Conservation (phyloP, 2,329 filamentous ascomycete genomes). For the Colletotrichum chrysophilum region DNA sequence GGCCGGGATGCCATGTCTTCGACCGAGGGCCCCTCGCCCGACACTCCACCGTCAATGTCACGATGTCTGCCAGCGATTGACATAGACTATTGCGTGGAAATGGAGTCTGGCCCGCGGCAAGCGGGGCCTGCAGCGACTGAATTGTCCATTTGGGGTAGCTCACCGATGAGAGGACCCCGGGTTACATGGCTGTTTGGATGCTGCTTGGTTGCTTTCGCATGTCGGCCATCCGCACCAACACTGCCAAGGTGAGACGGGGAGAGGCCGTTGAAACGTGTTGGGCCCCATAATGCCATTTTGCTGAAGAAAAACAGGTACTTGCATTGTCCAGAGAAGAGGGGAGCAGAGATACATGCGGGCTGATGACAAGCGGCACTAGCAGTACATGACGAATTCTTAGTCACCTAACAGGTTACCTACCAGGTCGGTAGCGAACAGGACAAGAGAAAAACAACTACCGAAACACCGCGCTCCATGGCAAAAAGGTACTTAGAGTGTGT, state of each 20-base stretch:
- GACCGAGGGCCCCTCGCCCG: not conserved
- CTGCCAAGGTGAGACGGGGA: not conserved
- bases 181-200: not conserved
- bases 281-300: not conserved
- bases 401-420: not conserved
- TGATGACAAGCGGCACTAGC: not conserved
- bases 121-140: not conserved
- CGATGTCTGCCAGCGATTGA: conserved; percentile 1
- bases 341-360: not conserved
- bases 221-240: not conserved
- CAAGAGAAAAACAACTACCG: not conserved
- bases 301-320: not conserved
- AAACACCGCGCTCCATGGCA: not conserved
- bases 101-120: not conserved
- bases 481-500: not conserved
- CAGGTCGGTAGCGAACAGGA: too few species aligned
- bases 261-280: conserved; percentile 7
- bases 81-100: conserved; percentile 7
- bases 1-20: conserved; percentile 4
- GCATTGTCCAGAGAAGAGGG: not conserved
- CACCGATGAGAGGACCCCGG: not conserved
- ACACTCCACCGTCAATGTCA: conserved; percentile 9
- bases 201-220: not conserved
- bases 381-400: not conserved
- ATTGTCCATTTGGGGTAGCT: conserved; percentile 5